Percentiles rank a stretch among this genome's conserved stretches.
Evolutionary conservation across 1,284 basidiomycete genomes (phyloP).

Genomic region (Pseudozyma flocculosa): DNA sequence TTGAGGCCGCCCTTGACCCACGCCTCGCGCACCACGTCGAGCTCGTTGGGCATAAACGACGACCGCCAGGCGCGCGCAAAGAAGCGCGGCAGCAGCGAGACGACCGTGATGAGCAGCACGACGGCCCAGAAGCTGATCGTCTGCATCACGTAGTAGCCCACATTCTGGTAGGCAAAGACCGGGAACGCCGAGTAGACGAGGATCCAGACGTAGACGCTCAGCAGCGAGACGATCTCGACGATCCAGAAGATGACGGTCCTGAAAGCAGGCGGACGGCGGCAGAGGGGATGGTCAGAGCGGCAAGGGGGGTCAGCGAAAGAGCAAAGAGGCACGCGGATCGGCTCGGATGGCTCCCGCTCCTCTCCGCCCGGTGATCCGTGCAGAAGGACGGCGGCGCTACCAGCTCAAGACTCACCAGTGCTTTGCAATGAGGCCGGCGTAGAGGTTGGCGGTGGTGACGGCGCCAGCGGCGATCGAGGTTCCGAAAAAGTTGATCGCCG

Average conservation of each 20-base stretch:
- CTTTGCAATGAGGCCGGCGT: slow-evolving; percentile 40
- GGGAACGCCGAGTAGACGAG: slow-evolving; percentile 46
- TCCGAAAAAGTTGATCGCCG: slow-evolving; percentile 76
- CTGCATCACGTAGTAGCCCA: slow-evolving; percentile 40
- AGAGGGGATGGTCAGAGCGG: too few relatives aligned
- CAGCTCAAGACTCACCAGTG: slow-evolving; percentile 28
- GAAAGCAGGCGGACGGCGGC: too few relatives aligned
- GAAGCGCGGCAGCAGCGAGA: slow-evolving; percentile 48
- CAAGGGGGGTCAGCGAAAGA: too few relatives aligned
- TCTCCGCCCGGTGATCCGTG: too few relatives aligned
- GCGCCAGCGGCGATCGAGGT: slow-evolving; percentile 84
- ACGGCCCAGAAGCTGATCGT: slow-evolving; percentile 48
- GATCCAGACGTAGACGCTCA: slow-evolving; percentile 46
- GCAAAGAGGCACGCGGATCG: too few relatives aligned
- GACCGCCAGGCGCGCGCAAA: slow-evolving; percentile 37
- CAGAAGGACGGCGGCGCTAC: too few relatives aligned
- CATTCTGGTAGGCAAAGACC: slow-evolving; percentile 29
- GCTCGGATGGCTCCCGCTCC: too few relatives aligned
- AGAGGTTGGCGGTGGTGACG: slow-evolving; percentile 76
- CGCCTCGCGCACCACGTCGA: slow-evolving; percentile 46
- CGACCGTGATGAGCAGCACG: slow-evolving; percentile 39
- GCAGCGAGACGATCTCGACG: slow-evolving; percentile 42
- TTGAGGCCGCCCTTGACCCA: slow-evolving; percentile 51
- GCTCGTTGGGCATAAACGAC: slow-evolving; percentile 44
- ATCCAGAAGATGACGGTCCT: slow-evolving; percentile 42